Base-by-base conservation (phyloP, 2,329 filamentous ascomycete genomes). In the Alternaria ethzedia region DNA sequence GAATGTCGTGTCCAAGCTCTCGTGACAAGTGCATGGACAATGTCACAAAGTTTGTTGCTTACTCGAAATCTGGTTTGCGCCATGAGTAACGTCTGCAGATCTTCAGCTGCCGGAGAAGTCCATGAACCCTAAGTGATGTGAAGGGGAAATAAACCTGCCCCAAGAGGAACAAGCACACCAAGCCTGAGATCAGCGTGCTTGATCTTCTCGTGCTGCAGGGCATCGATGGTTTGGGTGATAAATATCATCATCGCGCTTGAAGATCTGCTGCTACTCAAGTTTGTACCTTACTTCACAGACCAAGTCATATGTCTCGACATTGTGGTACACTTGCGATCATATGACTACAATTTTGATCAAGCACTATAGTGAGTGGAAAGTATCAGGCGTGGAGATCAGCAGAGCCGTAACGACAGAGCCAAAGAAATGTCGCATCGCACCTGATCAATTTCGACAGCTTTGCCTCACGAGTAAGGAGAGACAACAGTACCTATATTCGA, bases 151-250 rank as follows among this genome's bases (percentile, higher is more conserved):
- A 17, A 26, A 54, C 20, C 20, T 43, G 23, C 51, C 44, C 21
- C 52, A 26, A 28, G 32, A 44, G 32, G 36, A 54, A 41, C 32
- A 54, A 54, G 52, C 52, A 54, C 21, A 44, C 52, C 36, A 54
- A 54, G 52, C 52, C 25, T 43, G 41, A 32, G 23, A 54, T 54
- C 36, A 26, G n/a, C 52, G 17, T 43, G 52, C 52, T 54, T 54
- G 36, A 26, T 23, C 10, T 26, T 54, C 23, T 25, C 30, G 20
- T 36, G 17, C 28, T 52, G 49, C 49, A 52, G 49, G 20, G 20
- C 20, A 52, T 41, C 28, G 20, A 25, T 52, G 49, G 49, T 52
- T 52, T 41, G 30, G 20, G 15, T 41, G 30, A 6, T 52, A 32
- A 36, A 23, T 21, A 23, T 15, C 49, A 52, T 52, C 49, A 36